phyloP scores from a whole-genome alignment of 116 monocot genomes.

The Dioscorea cayenensis region DNA sequence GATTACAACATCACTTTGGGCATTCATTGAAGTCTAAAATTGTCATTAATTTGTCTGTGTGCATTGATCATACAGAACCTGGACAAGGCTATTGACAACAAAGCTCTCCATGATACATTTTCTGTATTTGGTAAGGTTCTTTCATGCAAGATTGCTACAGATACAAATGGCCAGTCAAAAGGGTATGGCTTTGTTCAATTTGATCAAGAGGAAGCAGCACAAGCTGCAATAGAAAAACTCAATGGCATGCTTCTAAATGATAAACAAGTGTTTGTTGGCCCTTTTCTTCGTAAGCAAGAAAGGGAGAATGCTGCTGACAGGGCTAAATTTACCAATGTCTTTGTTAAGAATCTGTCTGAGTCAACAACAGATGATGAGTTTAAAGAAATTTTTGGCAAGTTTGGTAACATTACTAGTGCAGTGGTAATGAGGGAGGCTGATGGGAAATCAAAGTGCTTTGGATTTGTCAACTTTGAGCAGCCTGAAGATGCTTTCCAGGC shows the following conservation, averaged over 20 bases:
- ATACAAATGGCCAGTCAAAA: conserved; percentile 51
- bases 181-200: conserved; percentile 66
- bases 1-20: no score
- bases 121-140: conserved; percentile 54
- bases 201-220: conserved; percentile 44
- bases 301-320: conserved; percentile 30
- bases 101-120: conserved; percentile 57
- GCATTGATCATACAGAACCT: conserved; percentile 32
- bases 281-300: conserved; percentile 56
- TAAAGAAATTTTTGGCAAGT: conserved; percentile 50
- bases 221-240: conserved; percentile 41
- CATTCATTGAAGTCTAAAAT: background rate
- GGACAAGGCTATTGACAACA: conserved; percentile 62
- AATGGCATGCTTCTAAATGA: conserved; percentile 61
- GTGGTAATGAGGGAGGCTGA: conserved; percentile 67
- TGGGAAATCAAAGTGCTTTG: conserved; percentile 65
- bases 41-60: background rate
- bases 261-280: conserved; percentile 57
- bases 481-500: conserved; percentile 61
- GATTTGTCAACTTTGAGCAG: conserved; percentile 67
- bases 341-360: conserved; percentile 61
- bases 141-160: conserved; percentile 53
- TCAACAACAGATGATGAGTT: conserved; percentile 50
- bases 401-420: conserved; percentile 55
- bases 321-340: conserved; percentile 59